A percentile compares a stretch with the other conserved stretches of the same genome.
Conservation (phyloP, 2,329 filamentous ascomycete genomes). For the Verticillium tricorpus region DNA sequence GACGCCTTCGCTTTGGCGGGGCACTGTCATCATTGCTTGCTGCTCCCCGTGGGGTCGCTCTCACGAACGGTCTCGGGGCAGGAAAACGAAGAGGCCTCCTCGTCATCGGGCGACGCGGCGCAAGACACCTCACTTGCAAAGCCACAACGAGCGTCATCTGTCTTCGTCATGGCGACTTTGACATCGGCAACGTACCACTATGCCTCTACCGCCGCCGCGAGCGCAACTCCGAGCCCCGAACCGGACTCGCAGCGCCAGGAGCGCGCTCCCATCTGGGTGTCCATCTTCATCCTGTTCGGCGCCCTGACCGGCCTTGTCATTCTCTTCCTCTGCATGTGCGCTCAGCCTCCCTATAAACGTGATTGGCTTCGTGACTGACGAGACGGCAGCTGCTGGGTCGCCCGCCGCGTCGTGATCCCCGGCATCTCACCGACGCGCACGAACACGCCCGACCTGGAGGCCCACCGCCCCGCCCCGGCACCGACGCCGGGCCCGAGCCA, state of each 20-base stretch:
- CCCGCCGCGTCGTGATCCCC: not conserved
- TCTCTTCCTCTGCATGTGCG: not conserved
- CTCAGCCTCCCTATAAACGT: not conserved
- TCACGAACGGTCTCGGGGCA: not conserved
- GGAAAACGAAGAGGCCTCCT: not conserved
- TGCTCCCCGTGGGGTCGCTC: not conserved
- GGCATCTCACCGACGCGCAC: not conserved
- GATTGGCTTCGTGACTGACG: not conserved
- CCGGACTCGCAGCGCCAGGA: not conserved
- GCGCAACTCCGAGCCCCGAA: not conserved
- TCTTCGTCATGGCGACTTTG: not conserved
- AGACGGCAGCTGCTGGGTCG: not conserved
- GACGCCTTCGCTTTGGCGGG: not conserved
- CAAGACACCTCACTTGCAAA: not conserved
- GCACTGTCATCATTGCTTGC: not conserved
- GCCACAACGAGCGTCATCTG: not conserved
- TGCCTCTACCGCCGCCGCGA: not conserved
- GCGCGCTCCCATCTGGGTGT: not conserved
- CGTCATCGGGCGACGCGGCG: not conserved
- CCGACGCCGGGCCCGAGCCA: not conserved
- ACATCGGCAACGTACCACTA: not conserved
- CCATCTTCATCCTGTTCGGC: conserved; percentile 5
- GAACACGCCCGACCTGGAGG: not conserved
- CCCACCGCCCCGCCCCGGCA: not conserved
- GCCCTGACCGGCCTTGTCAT: not conserved